Evolutionary conservation across 2,329 filamentous ascomycete genomes (phyloP), one percentile per base, ranked within the genome.

Genomic region (Microcyclospora tardicrescens): DNA sequence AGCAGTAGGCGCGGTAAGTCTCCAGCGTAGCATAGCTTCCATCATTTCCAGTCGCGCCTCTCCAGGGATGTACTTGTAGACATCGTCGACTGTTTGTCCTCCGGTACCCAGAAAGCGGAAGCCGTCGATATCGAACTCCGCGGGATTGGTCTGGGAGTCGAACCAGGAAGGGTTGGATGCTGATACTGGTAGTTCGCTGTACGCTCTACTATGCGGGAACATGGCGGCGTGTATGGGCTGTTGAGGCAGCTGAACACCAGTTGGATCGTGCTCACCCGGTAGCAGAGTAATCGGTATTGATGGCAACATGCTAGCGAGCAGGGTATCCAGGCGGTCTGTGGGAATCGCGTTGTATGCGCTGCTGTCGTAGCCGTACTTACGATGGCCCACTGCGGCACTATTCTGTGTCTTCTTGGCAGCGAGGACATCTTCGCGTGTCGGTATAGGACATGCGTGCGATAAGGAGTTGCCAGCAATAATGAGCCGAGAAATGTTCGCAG

Each of bases 341-440:
- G 91, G 91, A 1, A 81, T 69, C 2, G 89, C 71, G 56, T 98
- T 94, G 67, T 95, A 98, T 1, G 81, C 63, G 39, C 80, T 79
- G 41, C 84, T 77, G 60, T 98, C 91, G 64, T 96, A 96, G 43
- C 91, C 89, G 62, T 95, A 96, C 58, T 93, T 94, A 60, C 85
- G 93, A 36, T 62, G 2, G 64, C 68, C 55, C 70, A 76, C 50
- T 70, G 63, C 34, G 8, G 19, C 19, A 24, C 8, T 24, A 10
- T 32, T 32, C 12, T 15, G 12, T 10, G 30, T 15, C 49, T 55
- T 69, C 57, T 43, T 69, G 56, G 44, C 64, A 6, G 51, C 54
- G 14, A 55, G 55, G 28, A 69, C 54, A 37, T 68, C 65, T 41
- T 72, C 64, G 35, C 65, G 57, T 6, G 63, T 60, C 0, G 66